A percentile compares a stretch with the other conserved stretches of the same genome.
Conservation (phyloP, 345 rosid species). For the Rhodamnia rubescens region DNA sequence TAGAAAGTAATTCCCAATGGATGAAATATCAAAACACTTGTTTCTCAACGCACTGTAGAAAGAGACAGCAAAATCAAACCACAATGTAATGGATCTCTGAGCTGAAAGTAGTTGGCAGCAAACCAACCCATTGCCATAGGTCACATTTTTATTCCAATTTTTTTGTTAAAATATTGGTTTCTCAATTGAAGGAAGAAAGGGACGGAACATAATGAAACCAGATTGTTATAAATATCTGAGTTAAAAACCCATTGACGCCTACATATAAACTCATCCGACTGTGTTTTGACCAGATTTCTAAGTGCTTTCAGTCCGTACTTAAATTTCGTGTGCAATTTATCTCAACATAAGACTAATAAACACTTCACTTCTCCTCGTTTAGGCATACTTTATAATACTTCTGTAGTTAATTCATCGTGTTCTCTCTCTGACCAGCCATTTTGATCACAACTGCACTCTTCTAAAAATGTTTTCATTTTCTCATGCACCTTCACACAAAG, state of each 20-base stretch:
- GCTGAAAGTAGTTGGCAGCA: neutral
- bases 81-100: neutral
- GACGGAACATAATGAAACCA: neutral
- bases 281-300: neutral
- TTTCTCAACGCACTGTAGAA: neutral
- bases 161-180: neutral
- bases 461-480: neutral
- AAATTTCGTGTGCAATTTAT: neutral
- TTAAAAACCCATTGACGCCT: neutral
- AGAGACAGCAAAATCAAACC: neutral
- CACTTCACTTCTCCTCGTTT: neutral
- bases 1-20: neutral
- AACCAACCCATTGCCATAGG: neutral
- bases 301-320: neutral
- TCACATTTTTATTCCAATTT: neutral
- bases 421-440: neutral
- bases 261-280: neutral
- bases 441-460: neutral
- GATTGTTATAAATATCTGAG: neutral
- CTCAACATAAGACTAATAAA: neutral
- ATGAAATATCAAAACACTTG: neutral
- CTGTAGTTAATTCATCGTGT: neutral
- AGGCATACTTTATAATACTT: neutral
- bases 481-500: neutral
- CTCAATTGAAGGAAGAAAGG: neutral